Percentiles rank a stretch among this genome's conserved stretches.
phyloP scores from a whole-genome alignment of 2,329 filamentous ascomycete genomes.

The Verticillium nonalfalfae region DNA sequence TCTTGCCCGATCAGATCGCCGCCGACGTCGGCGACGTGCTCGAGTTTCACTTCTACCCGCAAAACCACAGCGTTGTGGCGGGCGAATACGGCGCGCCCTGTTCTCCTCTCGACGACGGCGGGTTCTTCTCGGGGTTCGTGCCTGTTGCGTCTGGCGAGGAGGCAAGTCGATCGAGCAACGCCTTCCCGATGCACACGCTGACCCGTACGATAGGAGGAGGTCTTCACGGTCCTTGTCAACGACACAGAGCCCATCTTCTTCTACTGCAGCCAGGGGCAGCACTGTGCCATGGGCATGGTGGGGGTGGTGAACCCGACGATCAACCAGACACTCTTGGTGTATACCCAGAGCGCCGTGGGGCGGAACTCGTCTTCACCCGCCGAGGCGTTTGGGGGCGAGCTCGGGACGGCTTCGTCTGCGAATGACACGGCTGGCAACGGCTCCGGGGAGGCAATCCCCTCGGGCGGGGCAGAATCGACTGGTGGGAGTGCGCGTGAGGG shows the following conservation, averaged over 20 bases:
- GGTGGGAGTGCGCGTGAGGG: neutral
- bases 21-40: conserved; percentile 26
- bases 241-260: conserved; percentile 26
- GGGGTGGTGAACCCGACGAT: conserved; percentile 27
- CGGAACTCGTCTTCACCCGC: conserved; percentile 12
- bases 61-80: conserved; percentile 28
- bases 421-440: conserved; percentile 4
- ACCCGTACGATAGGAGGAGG: conserved; percentile 18
- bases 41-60: conserved; percentile 28
- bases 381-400: neutral
- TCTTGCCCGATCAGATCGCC: conserved; percentile 23
- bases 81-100: conserved; percentile 28
- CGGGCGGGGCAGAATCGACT: neutral
- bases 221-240: conserved; percentile 26
- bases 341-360: conserved; percentile 21
- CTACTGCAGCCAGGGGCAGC: conserved; percentile 30
- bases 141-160: conserved; percentile 18
- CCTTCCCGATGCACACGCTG: neutral
- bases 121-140: conserved; percentile 31
- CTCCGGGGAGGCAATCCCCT: neutral
- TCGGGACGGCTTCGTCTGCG: neutral
- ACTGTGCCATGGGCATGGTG: conserved; percentile 31
- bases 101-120: conserved; percentile 21
- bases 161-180: conserved; percentile 15
- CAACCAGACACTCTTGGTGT: conserved; percentile 22